Evolutionary conservation across 2,329 filamentous ascomycete genomes (phyloP).

Genomic region (Microdochium bolleyi): DNA sequence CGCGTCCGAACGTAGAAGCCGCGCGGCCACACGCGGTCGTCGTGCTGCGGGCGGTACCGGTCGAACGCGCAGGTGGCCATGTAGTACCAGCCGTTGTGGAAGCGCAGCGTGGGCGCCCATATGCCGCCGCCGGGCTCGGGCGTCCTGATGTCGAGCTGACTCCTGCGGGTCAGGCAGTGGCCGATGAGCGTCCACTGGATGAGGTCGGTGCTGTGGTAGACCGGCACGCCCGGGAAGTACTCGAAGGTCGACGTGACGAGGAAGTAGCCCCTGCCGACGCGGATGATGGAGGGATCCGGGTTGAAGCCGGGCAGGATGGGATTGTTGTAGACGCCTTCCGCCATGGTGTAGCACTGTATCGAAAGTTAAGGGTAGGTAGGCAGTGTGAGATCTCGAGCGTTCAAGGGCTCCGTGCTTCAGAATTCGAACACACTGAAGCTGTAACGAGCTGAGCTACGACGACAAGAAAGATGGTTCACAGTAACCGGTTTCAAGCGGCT

Average conservation of each 20-base stretch:
- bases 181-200: slow-evolving; percentile 44
- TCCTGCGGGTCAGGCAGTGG: slow-evolving; percentile 40
- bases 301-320: slow-evolving; percentile 54
- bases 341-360: no score
- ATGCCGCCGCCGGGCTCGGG: slow-evolving; percentile 41
- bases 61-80: no score
- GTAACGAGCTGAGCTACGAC: no score
- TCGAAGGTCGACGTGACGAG: slow-evolving; percentile 56
- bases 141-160: slow-evolving; percentile 42
- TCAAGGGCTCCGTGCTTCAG: no score
- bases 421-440: no score
- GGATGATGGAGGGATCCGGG: slow-evolving; percentile 46
- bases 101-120: slow-evolving; percentile 39
- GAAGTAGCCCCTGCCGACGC: slow-evolving; percentile 36
- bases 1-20: slow-evolving; percentile 46
- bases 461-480: no score
- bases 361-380: no score
- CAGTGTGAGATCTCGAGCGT: no score
- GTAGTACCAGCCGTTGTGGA: slow-evolving; percentile 35
- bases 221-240: slow-evolving; percentile 52
- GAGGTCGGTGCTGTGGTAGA: slow-evolving; percentile 48
- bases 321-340: no score
- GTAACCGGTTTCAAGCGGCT: no score
- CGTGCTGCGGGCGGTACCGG: no score
- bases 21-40: slow-evolving; percentile 39